Evolutionary conservation across 306 rosid genomes (phyloP).

Genomic region (Rosa persica): DNA sequence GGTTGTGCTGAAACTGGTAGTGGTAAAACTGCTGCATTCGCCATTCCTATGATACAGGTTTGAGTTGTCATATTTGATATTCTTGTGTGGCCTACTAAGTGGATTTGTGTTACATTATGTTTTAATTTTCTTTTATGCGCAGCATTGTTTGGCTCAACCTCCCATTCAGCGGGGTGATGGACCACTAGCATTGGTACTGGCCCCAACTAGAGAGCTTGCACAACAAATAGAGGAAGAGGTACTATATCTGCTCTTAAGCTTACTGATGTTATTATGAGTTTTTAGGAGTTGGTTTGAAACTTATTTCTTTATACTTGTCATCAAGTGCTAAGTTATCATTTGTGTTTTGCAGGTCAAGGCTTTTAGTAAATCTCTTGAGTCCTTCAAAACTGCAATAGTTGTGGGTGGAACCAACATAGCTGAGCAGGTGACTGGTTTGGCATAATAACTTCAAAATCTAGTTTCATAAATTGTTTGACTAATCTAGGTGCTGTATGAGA

Average conservation of each 20-base stretch:
- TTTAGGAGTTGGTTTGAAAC: slow-evolving; percentile 12
- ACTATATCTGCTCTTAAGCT: slow-evolving; percentile 18
- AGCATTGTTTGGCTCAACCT: slow-evolving; percentile 87
- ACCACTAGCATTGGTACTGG: slow-evolving; percentile 77
- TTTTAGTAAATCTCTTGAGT: slow-evolving; percentile 71
- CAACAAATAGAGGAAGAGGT: slow-evolving; percentile 95
- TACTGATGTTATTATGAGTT: neutral
- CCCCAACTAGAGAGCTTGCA: slow-evolving; percentile 94
- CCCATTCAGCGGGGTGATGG: slow-evolving; percentile 73
- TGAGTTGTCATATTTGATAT: slow-evolving; percentile 20
- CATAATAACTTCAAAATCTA: neutral
- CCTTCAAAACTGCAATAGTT: slow-evolving; percentile 76
- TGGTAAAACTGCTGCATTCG: slow-evolving; percentile 87
- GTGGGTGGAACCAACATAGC: slow-evolving; percentile 85
- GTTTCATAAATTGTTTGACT: neutral
- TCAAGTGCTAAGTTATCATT: slow-evolving; percentile 9
- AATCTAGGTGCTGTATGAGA: slow-evolving; percentile 6
- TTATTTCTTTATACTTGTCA: slow-evolving; percentile 9
- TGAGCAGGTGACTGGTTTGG: slow-evolving; percentile 65
- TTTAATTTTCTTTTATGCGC: slow-evolving; percentile 18
- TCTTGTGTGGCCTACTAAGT: slow-evolving; percentile 15
- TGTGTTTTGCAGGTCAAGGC: slow-evolving; percentile 70
- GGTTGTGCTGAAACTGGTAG: slow-evolving; percentile 97
- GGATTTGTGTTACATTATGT: slow-evolving; percentile 1
- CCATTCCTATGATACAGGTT: slow-evolving; percentile 91